Evolutionary conservation across 495 filamentous ascomycete genomes (phyloP).

Genomic region (Annulohypoxylon moriforme): DNA sequence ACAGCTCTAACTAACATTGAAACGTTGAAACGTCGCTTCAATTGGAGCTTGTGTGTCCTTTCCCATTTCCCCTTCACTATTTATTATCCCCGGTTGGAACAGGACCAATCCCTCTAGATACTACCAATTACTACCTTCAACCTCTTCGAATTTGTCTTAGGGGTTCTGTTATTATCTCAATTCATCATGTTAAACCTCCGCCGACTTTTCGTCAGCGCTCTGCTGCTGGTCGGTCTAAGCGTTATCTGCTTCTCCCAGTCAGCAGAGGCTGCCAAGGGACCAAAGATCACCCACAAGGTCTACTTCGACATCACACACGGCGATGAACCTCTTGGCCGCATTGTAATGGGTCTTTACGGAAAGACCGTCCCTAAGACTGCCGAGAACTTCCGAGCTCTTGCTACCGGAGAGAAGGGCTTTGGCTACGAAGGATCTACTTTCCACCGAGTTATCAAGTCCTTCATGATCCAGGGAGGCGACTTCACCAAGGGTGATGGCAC

Average conservation of each 20-base stretch:
- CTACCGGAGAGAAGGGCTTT: conserved; percentile 96
- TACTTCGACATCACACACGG: conserved; percentile 96
- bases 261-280: conserved; percentile 82
- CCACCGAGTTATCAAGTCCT: conserved; percentile 98
- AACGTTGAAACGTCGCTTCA: conserved; percentile 40
- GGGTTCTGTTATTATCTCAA: conserved; percentile 9
- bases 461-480: conserved; percentile 99
- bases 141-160: conserved; percentile 19
- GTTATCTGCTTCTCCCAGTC: conserved; percentile 79
- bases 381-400: conserved; percentile 98
- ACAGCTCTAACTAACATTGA: conserved; percentile 20
- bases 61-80: conserved; percentile 14
- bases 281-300: conserved; percentile 97
- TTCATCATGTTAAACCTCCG: conserved; percentile 66
- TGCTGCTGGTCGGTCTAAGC: conserved; percentile 78
- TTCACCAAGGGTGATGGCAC: conserved; percentile 97
- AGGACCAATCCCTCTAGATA: conserved; percentile 18
- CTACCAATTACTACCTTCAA: not conserved
- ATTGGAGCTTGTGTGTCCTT: conserved; percentile 45
- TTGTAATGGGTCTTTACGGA: conserved; percentile 96
- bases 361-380: conserved; percentile 97
- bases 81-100: conserved; percentile 23
- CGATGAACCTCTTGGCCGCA: conserved; percentile 82
- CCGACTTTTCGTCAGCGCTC: conserved; percentile 70
- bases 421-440: conserved; percentile 95